Conservation (phyloP, 805 yeast species). For the Metschnikowia cubensis region DNA sequence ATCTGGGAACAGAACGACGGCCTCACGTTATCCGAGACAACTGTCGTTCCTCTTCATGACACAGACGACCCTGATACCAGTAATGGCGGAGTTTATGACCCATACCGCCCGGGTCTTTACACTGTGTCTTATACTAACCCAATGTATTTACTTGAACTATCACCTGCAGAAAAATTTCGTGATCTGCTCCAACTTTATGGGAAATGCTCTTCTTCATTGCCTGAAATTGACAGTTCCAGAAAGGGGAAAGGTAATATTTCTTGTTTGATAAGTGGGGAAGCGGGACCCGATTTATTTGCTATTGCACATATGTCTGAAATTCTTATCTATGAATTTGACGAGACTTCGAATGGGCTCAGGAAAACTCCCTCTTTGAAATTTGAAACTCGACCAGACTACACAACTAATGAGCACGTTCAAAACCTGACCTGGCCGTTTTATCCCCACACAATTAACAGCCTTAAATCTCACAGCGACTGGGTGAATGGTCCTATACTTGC, state of each 20-base stretch:
- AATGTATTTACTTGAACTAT: conserved; percentile 17
- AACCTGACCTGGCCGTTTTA: conserved; percentile 49
- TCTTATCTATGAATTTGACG: conserved; percentile 29
- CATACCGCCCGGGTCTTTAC: neutral
- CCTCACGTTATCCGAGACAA: conserved; percentile 1
- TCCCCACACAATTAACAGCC: conserved; percentile 55
- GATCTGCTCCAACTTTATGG: conserved; percentile 28
- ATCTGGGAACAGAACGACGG: conserved; percentile 5
- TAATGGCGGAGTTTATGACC: conserved; percentile 1
- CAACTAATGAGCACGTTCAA: conserved; percentile 38
- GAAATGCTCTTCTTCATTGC: conserved; percentile 20
- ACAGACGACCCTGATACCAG: neutral
- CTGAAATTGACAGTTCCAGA: conserved; percentile 24
- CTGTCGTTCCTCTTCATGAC: neutral
- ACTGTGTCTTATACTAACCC: conserved; percentile 1
- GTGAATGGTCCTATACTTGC: conserved; percentile 41
- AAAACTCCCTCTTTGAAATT: conserved; percentile 27
- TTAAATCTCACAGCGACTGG: conserved; percentile 36
- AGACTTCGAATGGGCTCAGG: conserved; percentile 25
- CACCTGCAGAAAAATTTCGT: conserved; percentile 36
- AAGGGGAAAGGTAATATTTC: conserved; percentile 42
- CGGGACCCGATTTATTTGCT: conserved; percentile 23
- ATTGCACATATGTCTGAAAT: conserved; percentile 34
- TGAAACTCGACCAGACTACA: conserved; percentile 40
- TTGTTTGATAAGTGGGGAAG: conserved; percentile 17